These are phyloP conservation scores for Kwoniella shivajii DNA, from an alignment of 1,284 basidiomycete genomes.

Conservation along the genomic window DNA sequence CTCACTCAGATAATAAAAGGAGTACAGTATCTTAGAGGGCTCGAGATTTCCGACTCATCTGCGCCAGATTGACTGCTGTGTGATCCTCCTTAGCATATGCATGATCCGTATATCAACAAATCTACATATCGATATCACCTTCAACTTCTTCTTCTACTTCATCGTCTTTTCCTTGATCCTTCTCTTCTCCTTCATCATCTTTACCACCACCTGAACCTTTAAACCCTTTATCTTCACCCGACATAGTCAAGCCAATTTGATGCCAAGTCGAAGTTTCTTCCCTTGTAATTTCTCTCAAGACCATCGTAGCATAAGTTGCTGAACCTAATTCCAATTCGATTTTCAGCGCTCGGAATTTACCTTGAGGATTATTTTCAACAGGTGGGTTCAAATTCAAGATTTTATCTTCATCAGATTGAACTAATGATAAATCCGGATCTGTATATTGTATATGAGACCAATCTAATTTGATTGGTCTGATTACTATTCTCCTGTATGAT, in stretches of 20 bases:
- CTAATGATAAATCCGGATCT: slow-evolving; percentile 85
- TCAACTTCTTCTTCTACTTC: slow-evolving; percentile 2
- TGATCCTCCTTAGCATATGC: no score
- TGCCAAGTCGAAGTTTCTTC: slow-evolving; percentile 86
- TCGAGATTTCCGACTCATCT: no score
- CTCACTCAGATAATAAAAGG: no score
- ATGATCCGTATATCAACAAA: background rate
- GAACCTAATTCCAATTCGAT: slow-evolving; percentile 77
- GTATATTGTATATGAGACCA: slow-evolving; percentile 87
- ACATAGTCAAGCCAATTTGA: slow-evolving; percentile 75
- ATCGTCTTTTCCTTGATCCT: slow-evolving; percentile 3
- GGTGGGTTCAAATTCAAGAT: slow-evolving; percentile 77
- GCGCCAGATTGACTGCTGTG: no score
- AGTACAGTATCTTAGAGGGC: no score
- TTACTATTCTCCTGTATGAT: slow-evolving; percentile 88
- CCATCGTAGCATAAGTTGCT: slow-evolving; percentile 91
- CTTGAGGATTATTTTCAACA: slow-evolving; percentile 53
- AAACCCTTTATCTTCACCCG: slow-evolving; percentile 73
- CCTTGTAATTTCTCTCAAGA: slow-evolving; percentile 87
- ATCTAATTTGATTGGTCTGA: slow-evolving; percentile 74
- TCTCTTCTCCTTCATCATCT: slow-evolving; percentile 13
- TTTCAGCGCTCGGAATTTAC: slow-evolving; percentile 82
- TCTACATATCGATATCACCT: slow-evolving; percentile 1
- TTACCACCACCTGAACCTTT: slow-evolving; percentile 24
- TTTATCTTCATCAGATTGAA: slow-evolving; percentile 92